Evolutionary conservation across 106 monocot genomes (phyloP).

Genomic region (Apostasia ramifera): DNA sequence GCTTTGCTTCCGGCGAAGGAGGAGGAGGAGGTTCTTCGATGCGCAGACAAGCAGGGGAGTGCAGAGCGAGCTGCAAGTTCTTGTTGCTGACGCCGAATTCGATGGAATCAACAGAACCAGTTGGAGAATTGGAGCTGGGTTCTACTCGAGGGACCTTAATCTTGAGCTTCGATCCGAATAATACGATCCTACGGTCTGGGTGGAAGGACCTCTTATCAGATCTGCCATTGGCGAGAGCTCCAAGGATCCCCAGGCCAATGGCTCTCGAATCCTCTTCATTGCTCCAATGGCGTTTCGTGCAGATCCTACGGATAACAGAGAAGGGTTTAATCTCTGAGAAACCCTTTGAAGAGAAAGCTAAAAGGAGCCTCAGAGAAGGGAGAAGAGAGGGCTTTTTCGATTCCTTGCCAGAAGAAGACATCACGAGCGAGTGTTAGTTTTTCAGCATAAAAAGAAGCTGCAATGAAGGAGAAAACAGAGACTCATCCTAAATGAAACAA

Average conservation of each 20-base stretch:
- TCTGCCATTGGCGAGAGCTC: constrained; percentile 11
- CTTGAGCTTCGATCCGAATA: constrained; percentile 48
- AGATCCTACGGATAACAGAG: background rate
- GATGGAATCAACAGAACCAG: constrained; percentile 16
- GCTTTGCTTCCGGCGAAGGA: constrained; percentile 29
- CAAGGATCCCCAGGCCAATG: constrained; percentile 35
- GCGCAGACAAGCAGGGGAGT: constrained; percentile 12
- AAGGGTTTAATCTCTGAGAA: background rate
- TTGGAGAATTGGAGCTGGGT: background rate
- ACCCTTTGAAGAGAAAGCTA: constrained; percentile 1
- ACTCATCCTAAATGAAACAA: too few species aligned
- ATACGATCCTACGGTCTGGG: constrained; percentile 11
- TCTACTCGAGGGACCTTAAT: constrained; percentile 23
- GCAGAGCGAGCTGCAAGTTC: constrained; percentile 31
- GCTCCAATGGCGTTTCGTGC: background rate
- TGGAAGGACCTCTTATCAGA: background rate
- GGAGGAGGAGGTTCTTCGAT: background rate
- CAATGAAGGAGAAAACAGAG: too few species aligned
- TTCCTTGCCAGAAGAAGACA: too few species aligned
- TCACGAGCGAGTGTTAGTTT: too few species aligned
- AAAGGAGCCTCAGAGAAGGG: background rate
- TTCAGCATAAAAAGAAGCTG: background rate
- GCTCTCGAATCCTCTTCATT: background rate
- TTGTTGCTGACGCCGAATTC: constrained; percentile 56
- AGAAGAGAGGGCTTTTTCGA: background rate